Conservation (phyloP, 352 stramenopile species). For the Pythium apleroticum region DNA sequence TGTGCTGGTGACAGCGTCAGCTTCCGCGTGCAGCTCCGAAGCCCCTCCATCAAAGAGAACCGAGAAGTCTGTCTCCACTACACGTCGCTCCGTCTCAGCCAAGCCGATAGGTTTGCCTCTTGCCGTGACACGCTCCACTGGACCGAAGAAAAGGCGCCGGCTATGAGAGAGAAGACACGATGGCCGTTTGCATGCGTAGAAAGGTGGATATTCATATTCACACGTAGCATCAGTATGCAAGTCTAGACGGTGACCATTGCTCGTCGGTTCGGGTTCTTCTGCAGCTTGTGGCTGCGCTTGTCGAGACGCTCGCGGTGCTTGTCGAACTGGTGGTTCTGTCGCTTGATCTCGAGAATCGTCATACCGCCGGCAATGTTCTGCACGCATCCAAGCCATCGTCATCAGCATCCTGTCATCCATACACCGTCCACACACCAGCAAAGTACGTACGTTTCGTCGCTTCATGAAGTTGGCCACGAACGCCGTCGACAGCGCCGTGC, state of each 20-base stretch:
- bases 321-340: constrained; percentile 71
- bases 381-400: constrained; percentile 2
- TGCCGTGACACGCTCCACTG: constrained; percentile 1
- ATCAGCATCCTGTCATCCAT: constrained; percentile 2
- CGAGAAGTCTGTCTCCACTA: background rate
- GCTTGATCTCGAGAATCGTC: constrained; percentile 65
- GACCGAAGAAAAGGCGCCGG: constrained; percentile 25
- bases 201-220: constrained; percentile 20
- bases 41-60: background rate
- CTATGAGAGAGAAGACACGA: constrained; percentile 13
- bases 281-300: constrained; percentile 82
- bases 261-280: constrained; percentile 80
- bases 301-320: constrained; percentile 83
- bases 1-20: background rate
- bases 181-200: constrained; percentile 20
- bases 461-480: constrained; percentile 82
- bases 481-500: constrained; percentile 68
- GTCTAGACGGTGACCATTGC: constrained; percentile 77
- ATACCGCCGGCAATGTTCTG: constrained; percentile 78
- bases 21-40: background rate
- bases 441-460: constrained; percentile 61
- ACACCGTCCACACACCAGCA: background rate
- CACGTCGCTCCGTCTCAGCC: background rate
- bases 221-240: background rate
- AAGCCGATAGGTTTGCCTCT: background rate